A percentile compares a stretch with the other conserved stretches of the same genome.
These are phyloP conservation scores for Cyclostephanos tholiformis DNA, from an alignment of 108 stramenopile genomes.

Conservation along the genomic window DNA sequence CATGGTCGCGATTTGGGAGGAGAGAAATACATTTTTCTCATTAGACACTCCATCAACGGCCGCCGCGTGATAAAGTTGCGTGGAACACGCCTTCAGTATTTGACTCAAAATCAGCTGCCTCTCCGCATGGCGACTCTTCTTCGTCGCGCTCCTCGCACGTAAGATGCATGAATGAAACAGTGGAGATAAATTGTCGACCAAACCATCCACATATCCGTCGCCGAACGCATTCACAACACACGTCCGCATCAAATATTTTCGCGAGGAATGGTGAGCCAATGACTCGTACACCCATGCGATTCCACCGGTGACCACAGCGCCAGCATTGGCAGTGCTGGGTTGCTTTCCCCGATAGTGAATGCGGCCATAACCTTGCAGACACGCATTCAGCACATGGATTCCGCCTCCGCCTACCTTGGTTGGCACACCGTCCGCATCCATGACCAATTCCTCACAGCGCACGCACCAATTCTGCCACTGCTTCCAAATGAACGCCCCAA, in stretches of 20 bases:
- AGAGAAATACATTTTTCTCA: not conserved
- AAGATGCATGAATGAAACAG: slow-evolving; percentile 22
- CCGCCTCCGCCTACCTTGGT: slow-evolving; percentile 20
- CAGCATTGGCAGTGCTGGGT: not conserved
- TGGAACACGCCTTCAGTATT: slow-evolving; percentile 15
- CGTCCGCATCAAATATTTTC: slow-evolving; percentile 38
- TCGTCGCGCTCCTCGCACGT: slow-evolving; percentile 7
- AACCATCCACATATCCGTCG: not conserved
- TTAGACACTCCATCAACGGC: not conserved
- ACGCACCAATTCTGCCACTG: slow-evolving; percentile 45
- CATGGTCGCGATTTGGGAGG: slow-evolving; percentile 22
- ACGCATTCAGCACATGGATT: slow-evolving; percentile 27
- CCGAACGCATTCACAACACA: slow-evolving; percentile 10
- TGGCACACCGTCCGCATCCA: not conserved
- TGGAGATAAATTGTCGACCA: slow-evolving; percentile 15
- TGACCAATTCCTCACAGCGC: slow-evolving; percentile 32
- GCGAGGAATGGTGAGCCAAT: slow-evolving; percentile 19
- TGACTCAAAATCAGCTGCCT: slow-evolving; percentile 25
- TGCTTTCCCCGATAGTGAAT: slow-evolving; percentile 7
- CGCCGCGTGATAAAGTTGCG: not conserved
- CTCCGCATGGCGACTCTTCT: slow-evolving; percentile 8
- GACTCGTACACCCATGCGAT: slow-evolving; percentile 23
- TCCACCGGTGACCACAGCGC: not conserved
- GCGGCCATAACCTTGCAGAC: slow-evolving; percentile 32
- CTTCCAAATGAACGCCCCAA: slow-evolving; percentile 2